Conservation (phyloP, 2,329 filamentous ascomycete genomes). For the Fusarium protoensiforme region DNA sequence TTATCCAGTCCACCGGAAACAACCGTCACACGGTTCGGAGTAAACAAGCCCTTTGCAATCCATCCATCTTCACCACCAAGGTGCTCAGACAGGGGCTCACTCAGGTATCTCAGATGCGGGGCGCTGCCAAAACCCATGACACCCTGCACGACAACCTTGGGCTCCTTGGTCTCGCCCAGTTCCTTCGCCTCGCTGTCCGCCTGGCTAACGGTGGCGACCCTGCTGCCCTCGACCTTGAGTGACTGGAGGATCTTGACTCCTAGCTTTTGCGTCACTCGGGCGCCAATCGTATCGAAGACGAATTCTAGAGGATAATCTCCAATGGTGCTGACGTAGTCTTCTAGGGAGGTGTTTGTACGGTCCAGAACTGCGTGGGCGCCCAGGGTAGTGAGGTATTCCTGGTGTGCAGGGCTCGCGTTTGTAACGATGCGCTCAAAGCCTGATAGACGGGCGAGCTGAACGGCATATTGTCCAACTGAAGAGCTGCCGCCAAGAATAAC, state of each 20-base stretch:
- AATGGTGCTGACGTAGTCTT: conserved; percentile 41
- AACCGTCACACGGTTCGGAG: conserved; percentile 43
- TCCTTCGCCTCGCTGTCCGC: conserved; percentile 25
- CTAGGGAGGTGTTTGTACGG: conserved; percentile 12
- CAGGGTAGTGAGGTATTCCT: conserved; percentile 3
- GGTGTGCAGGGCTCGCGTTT: conserved; percentile 23
- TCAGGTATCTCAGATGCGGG: conserved; percentile 42
- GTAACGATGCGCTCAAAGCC: conserved; percentile 24
- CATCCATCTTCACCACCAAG: conserved; percentile 46
- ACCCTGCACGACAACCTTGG: background rate
- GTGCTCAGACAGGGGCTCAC: conserved; percentile 42
- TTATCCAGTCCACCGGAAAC: conserved; percentile 43
- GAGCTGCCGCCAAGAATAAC: conserved; percentile 50
- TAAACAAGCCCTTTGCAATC: conserved; percentile 43
- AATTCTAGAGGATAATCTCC: conserved; percentile 42
- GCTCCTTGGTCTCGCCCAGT: conserved; percentile 21
- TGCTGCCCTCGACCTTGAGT: conserved; percentile 20
- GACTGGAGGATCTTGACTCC: conserved; percentile 44
- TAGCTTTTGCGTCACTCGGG: conserved; percentile 42
- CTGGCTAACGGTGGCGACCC: conserved; percentile 28
- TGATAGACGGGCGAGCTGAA: conserved; percentile 21
- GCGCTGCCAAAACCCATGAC: conserved; percentile 37
- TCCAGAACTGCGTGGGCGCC: conserved; percentile 42
- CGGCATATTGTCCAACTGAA: conserved; percentile 9
- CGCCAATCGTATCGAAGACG: conserved; percentile 47